These are phyloP conservation scores for Ceriops decandra DNA, from an alignment of 345 rosid species.

Conservation along the genomic window DNA sequence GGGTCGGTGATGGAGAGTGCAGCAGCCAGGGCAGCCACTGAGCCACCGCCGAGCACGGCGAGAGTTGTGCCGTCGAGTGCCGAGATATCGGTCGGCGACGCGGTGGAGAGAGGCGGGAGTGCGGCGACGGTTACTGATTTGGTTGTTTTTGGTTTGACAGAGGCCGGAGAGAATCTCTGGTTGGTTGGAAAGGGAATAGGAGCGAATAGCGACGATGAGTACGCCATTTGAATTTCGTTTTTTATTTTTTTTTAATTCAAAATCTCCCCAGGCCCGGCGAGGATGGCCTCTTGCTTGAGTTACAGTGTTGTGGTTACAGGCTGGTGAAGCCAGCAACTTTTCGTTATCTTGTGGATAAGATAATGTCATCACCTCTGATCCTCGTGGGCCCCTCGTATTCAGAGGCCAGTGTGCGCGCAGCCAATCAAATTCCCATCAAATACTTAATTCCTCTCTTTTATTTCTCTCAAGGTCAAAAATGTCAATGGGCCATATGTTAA, in stretches of 20 bases:
- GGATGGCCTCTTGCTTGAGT: constrained; percentile 12
- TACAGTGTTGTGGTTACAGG: not conserved
- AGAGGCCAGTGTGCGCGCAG: no score
- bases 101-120: constrained; percentile 39
- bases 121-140: constrained; percentile 30
- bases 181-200: constrained; percentile 29
- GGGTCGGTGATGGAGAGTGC: constrained; percentile 73
- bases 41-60: constrained; percentile 76
- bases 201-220: constrained; percentile 48
- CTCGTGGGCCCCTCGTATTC: constrained; percentile 25
- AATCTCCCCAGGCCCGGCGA: constrained; percentile 27
- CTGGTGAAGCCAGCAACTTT: not conserved
- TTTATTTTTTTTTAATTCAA: not conserved
- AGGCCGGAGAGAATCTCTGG: constrained; percentile 29
- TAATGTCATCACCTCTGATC: constrained; percentile 26
- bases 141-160: constrained; percentile 22
- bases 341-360: constrained; percentile 31
- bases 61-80: constrained; percentile 53
- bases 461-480: no score
- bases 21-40: constrained; percentile 84
- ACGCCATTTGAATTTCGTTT: constrained; percentile 42
- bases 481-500: no score
- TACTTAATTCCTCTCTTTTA: no score
- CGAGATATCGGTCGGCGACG: constrained; percentile 41
- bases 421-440: no score